Evolutionary conservation across 345 rosid species (phyloP), one percentile per base, ranked within the genome.

Genomic region (Eucalyptus guilfoylei): DNA sequence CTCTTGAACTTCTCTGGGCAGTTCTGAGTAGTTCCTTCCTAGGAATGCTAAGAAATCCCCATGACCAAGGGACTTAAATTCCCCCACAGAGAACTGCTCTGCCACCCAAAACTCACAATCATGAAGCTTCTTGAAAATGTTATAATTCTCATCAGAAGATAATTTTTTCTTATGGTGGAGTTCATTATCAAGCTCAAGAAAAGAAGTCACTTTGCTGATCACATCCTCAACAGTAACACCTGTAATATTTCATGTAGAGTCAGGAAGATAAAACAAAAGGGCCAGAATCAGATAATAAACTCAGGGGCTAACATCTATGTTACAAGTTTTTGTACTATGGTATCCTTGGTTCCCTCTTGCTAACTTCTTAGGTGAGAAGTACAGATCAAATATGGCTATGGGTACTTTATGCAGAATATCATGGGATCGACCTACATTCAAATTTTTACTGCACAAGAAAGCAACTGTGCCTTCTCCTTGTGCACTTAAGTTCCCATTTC

Each of bases 11-110:
- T 92, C 92, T 89, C 85, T 88, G 64, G 99, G 98, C 87, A 97
- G 92, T 67, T 93, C 87, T 42, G 94, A 92, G 64, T 90, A 90
- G 90, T 97, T 91, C 86, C 92, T 93, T 92, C 93, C 97, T 86
- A 97, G 92, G 91, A 97, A 97, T 86, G 48, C 80, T 85, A 94
- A 94, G 89, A 97, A 96, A 40, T 93, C 95, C 90, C 99, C 99
- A 93, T 92, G 91, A 88, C 97, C 99, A 91, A 97, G 98, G 89
- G 95, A 94, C 90, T 92, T 93, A 87, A 97, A 97, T 87, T 95
- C 92, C 87, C 92, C 93, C 86, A 97, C 93, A 89, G 92, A 90
- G 89, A 92, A 95, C 89, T 96, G 96, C 91, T 95, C 96, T 58
- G 93, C 92, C 94, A 97, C 88, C 97, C 95, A 94, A 45, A 54